These are phyloP conservation scores for Verticillium alfalfae DNA, from an alignment of 2,329 filamentous ascomycete genomes.

Conservation along the genomic window DNA sequence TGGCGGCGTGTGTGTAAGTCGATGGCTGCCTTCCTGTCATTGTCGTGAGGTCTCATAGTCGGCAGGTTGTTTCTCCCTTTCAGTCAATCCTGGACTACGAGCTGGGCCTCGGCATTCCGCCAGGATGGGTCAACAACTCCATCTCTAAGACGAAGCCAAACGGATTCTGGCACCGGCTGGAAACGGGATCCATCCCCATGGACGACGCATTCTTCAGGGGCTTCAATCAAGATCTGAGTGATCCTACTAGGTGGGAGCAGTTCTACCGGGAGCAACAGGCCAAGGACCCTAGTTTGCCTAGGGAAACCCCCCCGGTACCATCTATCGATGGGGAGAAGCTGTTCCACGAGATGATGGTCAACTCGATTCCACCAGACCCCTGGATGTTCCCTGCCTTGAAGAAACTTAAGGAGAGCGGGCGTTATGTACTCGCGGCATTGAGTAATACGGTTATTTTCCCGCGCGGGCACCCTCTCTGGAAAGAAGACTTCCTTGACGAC, in stretches of 20 bases:
- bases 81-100: conserved; percentile 93
- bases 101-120: conserved; percentile 65
- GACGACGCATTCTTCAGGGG: conserved; percentile 68
- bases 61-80: conserved; percentile 81
- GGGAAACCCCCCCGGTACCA: conserved; percentile 57
- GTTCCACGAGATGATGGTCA: conserved; percentile 88
- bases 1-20: conserved; percentile 89
- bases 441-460: conserved; percentile 91
- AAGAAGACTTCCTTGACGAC: conserved; percentile 42
- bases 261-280: conserved; percentile 48
- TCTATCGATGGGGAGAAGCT: conserved; percentile 70
- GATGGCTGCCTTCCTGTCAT: not conserved
- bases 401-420: conserved; percentile 56
- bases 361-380: conserved; percentile 66
- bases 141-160: conserved; percentile 73
- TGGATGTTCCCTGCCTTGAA: conserved; percentile 82
- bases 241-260: conserved; percentile 60
- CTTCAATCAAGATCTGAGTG: conserved; percentile 71
- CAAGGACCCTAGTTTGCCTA: conserved; percentile 32
- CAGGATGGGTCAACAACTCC: conserved; percentile 86
- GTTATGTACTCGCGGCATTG: conserved; percentile 73
- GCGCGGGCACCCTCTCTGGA: conserved; percentile 61
- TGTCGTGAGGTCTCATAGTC: conserved; percentile 1
- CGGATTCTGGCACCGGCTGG: conserved; percentile 84
- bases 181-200: conserved; percentile 75